Conservation (phyloP, 768 basidiomycete species). For the Naematelia encephala region DNA sequence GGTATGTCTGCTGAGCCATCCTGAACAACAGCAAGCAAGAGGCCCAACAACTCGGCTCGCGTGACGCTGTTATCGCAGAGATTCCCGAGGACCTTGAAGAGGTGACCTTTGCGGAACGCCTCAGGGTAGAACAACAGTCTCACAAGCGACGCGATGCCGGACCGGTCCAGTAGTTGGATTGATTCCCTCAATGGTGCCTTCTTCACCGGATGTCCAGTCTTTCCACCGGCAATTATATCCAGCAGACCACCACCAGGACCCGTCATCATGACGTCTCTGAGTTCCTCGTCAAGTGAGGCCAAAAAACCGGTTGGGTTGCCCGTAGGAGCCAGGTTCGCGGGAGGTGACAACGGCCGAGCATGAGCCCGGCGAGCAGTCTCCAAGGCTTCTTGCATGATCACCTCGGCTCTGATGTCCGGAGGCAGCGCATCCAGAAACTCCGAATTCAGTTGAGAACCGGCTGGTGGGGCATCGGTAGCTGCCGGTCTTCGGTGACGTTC, state of each 20-base stretch:
- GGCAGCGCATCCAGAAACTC: constrained; percentile 97
- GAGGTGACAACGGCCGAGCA: constrained; percentile 51
- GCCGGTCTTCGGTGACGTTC: constrained; percentile 62
- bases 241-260: constrained; percentile 52
- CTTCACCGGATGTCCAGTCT: neutral
- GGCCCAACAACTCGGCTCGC: constrained; percentile 85
- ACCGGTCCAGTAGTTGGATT: constrained; percentile 86
- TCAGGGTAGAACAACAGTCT: constrained; percentile 96
- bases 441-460: constrained; percentile 77
- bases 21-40: constrained; percentile 88
- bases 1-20: constrained; percentile 90
- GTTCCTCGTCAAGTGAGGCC: constrained; percentile 80
- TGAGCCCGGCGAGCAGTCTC: constrained; percentile 63
- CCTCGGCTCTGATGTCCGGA: constrained; percentile 92
- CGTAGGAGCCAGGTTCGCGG: constrained; percentile 37
- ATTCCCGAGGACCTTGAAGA: constrained; percentile 87
- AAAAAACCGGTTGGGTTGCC: constrained; percentile 64
- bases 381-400: constrained; percentile 87
- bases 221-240: neutral
- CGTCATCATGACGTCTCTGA: constrained; percentile 84
- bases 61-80: constrained; percentile 93
- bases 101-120: constrained; percentile 73
- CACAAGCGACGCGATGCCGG: constrained; percentile 80
- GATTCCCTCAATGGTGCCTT: constrained; percentile 65
- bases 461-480: constrained; percentile 51